These are phyloP conservation scores for Verticillium dahliae DNA, from an alignment of 2,329 filamentous ascomycete genomes.

Conservation along the genomic window DNA sequence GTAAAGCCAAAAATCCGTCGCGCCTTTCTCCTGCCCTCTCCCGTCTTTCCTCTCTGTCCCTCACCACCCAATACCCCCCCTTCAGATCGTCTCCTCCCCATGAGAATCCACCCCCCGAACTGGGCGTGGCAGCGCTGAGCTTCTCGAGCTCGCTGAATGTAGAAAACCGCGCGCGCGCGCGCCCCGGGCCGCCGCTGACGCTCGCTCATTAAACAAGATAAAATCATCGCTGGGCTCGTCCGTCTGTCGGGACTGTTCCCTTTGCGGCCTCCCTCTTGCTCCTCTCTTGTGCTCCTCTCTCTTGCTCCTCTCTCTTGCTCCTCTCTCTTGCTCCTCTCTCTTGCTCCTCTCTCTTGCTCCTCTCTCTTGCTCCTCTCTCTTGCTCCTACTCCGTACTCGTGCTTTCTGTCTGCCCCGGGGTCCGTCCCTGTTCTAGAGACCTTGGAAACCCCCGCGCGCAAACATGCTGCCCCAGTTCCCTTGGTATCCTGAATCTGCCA, in stretches of 20 bases:
- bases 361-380: no score
- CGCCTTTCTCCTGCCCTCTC: not conserved
- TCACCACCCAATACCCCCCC: not conserved
- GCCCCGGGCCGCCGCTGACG: not conserved
- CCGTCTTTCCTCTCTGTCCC: not conserved
- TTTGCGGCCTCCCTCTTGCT: no score
- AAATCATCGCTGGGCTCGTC: not conserved
- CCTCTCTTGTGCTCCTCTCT: no score
- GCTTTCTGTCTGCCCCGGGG: no score
- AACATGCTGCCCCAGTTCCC: conserved; percentile 12
- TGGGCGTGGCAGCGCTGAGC: not conserved
- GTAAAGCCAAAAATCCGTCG: not conserved
- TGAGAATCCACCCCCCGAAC: not conserved
- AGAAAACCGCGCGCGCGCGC: not conserved
- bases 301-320: not conserved
- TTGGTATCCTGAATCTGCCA: conserved; percentile 12
- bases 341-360: not conserved
- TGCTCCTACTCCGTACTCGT: no score
- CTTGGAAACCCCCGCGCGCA: conserved; percentile 10
- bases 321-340: no score
- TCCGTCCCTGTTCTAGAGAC: not conserved
- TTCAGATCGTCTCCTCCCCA: not conserved
- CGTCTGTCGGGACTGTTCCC: not conserved
- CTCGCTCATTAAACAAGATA: not conserved
- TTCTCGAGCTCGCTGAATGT: not conserved